Evolutionary conservation across 176 grass and related monocot species (phyloP).

Genomic region (Zea mays): DNA sequence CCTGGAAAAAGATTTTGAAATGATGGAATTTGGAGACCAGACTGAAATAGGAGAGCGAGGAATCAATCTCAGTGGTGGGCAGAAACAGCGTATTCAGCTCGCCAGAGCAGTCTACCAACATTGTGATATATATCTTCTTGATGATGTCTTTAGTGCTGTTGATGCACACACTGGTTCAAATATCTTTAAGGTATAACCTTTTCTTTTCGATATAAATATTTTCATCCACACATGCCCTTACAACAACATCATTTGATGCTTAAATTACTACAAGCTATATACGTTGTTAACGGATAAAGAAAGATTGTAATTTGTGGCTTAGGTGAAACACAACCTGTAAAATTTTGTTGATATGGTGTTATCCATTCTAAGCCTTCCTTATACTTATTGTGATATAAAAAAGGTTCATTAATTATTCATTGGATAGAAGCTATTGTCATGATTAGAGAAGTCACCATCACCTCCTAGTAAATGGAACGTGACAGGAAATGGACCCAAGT

Average conservation of each 20-base stretch:
- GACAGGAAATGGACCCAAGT: background rate
- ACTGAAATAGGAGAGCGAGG: constrained; percentile 77
- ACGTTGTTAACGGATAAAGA: background rate
- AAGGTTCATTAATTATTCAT: background rate
- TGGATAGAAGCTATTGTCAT: background rate
- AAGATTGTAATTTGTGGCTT: background rate
- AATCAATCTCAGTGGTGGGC: constrained; percentile 77
- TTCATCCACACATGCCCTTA: background rate
- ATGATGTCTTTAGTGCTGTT: constrained; percentile 76
- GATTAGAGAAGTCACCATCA: background rate
- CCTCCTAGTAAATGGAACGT: background rate
- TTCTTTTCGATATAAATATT: background rate
- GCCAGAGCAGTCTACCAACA: constrained; percentile 75
- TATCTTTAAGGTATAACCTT: constrained; percentile 55
- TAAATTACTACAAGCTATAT: background rate
- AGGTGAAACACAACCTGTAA: background rate
- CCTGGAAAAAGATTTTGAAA: constrained; percentile 66
- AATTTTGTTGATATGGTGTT: background rate
- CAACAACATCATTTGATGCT: background rate
- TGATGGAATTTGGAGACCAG: constrained; percentile 79
- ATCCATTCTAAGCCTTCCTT: background rate
- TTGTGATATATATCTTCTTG: constrained; percentile 69
- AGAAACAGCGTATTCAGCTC: constrained; percentile 76
- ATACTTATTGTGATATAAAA: constrained; percentile 10
- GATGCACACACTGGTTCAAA: constrained; percentile 78